Evolutionary conservation across 495 filamentous ascomycete species (phyloP).

Genomic region (Hypoxylon lienhwacheense): DNA sequence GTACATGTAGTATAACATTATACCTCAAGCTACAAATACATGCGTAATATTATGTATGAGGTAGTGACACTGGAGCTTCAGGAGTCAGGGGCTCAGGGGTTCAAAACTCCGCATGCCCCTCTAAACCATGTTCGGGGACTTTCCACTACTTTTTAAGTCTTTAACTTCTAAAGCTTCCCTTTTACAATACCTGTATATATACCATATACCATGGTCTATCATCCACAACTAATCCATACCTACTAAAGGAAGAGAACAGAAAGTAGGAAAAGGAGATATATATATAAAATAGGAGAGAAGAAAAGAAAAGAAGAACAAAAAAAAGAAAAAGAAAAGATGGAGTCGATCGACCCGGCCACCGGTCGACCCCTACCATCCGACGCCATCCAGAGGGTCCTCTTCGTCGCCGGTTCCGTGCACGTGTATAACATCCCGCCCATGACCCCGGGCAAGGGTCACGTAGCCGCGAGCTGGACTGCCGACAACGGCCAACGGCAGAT

Average conservation of each 20-base stretch:
- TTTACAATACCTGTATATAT: no score
- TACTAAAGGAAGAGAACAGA: neutral
- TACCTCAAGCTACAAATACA: neutral
- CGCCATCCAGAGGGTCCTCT: slow-evolving; percentile 78
- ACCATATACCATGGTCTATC: no score
- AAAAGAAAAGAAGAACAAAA: neutral
- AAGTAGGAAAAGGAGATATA: neutral
- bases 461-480: slow-evolving; percentile 74
- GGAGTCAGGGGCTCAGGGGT: slow-evolving; percentile 24
- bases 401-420: slow-evolving; percentile 68
- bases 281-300: neutral
- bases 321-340: slow-evolving; percentile 35
- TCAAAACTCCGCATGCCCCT: slow-evolving; percentile 21
- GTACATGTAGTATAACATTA: no score
- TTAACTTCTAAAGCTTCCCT: no score
- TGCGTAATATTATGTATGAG: slow-evolving; percentile 4
- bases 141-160: no score
- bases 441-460: slow-evolving; percentile 68
- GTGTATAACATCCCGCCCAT: slow-evolving; percentile 80
- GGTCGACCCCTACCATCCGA: slow-evolving; percentile 59
- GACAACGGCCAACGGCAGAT: slow-evolving; percentile 67
- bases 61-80: neutral
- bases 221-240: no score
- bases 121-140: no score
- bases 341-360: slow-evolving; percentile 60